These are phyloP conservation scores for Amphicarpaea edgeworthii DNA, from an alignment of 306 rosid genomes.

Conservation along the genomic window DNA sequence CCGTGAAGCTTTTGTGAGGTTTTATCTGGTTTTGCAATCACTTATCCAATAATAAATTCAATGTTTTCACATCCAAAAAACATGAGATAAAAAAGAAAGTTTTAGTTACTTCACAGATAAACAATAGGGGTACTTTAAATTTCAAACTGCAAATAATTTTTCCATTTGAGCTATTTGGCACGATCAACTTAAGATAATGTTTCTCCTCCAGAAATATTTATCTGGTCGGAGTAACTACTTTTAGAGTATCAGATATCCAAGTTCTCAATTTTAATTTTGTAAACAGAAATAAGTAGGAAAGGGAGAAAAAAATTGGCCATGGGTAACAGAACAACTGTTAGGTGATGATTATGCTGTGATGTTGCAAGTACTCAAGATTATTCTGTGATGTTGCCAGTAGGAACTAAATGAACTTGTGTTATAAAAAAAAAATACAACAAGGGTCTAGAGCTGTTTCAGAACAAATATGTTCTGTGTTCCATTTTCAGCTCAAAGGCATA, in stretches of 20 bases:
- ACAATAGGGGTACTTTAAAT: neutral
- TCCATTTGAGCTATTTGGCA: neutral
- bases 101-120: neutral
- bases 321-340: neutral
- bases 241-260: neutral
- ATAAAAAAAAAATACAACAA: neutral
- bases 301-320: neutral
- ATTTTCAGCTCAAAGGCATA: neutral
- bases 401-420: neutral
- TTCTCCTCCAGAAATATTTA: neutral
- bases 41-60: neutral
- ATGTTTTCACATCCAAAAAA: neutral
- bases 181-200: neutral
- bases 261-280: neutral
- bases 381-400: neutral
- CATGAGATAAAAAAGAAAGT: neutral
- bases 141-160: neutral
- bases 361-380: neutral
- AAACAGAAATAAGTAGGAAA: neutral
- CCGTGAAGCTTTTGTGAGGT: neutral
- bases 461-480: neutral
- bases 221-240: neutral
- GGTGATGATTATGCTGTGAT: neutral
- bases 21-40: neutral
- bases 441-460: neutral